Conservation (phyloP, 2,329 filamentous ascomycete genomes). For the Immersiporthe knoxdaviesiana region DNA sequence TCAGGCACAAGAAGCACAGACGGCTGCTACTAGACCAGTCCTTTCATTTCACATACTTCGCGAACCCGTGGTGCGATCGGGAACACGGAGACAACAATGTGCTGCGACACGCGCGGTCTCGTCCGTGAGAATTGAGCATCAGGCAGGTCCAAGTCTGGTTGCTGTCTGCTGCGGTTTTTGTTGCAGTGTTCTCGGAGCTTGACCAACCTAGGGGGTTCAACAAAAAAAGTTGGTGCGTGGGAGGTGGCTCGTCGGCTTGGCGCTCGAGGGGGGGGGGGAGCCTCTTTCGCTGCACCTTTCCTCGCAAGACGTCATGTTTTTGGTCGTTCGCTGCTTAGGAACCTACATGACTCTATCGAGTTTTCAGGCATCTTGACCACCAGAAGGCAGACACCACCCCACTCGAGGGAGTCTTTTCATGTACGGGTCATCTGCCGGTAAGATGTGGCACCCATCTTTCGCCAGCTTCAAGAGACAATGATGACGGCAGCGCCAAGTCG, state of each 20-base stretch:
- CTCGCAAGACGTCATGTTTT: not conserved
- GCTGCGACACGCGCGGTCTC: conserved; percentile 22
- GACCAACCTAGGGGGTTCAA: not conserved
- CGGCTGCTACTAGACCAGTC: not conserved
- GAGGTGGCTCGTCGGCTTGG: conserved; percentile 9
- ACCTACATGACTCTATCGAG: not conserved
- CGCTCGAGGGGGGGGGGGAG: conserved; percentile 7
- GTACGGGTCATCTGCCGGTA: conserved; percentile 4
- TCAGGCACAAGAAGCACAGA: not conserved
- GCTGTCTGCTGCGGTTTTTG: not conserved
- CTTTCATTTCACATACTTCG: conserved; percentile 1
- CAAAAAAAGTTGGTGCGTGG: not conserved
- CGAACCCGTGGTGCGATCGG: not conserved
- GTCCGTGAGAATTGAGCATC: conserved; percentile 25
- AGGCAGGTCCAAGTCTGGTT: conserved; percentile 35
- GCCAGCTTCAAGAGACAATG: conserved; percentile 2
- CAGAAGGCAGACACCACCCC: not conserved
- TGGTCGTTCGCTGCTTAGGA: not conserved
- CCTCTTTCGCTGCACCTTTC: not conserved
- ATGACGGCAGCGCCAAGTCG: conserved; percentile 8
- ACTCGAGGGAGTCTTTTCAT: not conserved
- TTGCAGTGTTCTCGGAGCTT: conserved; percentile 27
- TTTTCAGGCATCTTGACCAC: not conserved
- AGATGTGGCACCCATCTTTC: not conserved
- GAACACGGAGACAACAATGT: not conserved